phyloP scores from a whole-genome alignment of 140 eudicot genomes.

The Bidens hawaiensis region DNA sequence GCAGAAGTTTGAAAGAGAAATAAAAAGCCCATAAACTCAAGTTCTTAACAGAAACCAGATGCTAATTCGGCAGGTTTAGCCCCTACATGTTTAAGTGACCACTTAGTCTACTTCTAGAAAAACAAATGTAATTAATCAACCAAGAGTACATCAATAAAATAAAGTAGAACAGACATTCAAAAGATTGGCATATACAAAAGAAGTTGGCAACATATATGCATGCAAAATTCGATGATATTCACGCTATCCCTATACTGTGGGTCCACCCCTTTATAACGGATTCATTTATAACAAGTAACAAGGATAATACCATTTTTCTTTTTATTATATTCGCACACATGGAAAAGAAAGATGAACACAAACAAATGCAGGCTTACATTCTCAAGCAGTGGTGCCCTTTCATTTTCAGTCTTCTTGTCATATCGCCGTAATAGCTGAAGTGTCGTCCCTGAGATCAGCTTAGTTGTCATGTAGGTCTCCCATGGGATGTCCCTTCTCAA shows the following conservation, averaged over 20 bases:
- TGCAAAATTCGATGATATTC: not conserved
- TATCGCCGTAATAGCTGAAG: conserved; percentile 88
- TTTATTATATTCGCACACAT: not conserved
- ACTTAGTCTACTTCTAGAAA: not conserved
- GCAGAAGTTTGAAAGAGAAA: not conserved
- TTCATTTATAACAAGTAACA: no score
- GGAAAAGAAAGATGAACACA: conserved; percentile 5
- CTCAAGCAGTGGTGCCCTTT: conserved; percentile 69
- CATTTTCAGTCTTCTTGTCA: conserved; percentile 65
- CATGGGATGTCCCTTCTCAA: conserved; percentile 93
- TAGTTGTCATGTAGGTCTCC: conserved; percentile 95
- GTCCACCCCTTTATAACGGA: no score
- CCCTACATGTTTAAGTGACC: no score
- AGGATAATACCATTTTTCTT: conserved; percentile 13
- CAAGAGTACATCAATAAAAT: not conserved
- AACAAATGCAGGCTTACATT: conserved; percentile 41
- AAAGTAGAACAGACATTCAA: not conserved
- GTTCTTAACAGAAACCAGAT: not conserved
- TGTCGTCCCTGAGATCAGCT: conserved; percentile 78
- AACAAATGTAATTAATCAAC: not conserved
- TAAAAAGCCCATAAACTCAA: not conserved
- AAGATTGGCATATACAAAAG: not conserved
- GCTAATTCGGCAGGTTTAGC: not conserved
- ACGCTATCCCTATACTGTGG: no score
- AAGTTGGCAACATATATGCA: not conserved